These are phyloP conservation scores for Helminthosporium solani DNA, from an alignment of 2,329 filamentous ascomycete genomes.

Conservation along the genomic window DNA sequence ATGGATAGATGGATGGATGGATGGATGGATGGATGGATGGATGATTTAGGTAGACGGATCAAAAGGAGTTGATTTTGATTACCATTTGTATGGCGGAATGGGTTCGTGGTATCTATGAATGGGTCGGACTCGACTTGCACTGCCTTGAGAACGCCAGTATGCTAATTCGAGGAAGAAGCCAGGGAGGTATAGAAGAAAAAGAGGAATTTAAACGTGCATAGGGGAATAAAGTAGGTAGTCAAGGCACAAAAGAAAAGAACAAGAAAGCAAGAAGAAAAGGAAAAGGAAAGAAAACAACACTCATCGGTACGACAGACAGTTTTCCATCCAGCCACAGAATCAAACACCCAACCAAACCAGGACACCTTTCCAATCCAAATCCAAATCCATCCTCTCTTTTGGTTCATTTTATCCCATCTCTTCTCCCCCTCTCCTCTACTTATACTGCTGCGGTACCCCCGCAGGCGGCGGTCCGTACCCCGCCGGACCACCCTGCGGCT, in stretches of 20 bases:
- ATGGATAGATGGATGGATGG: background rate
- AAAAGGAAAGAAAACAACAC: background rate
- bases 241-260: background rate
- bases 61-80: too few species aligned
- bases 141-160: too few species aligned
- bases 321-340: too few species aligned
- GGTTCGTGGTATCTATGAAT: conserved; percentile 1
- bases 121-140: too few species aligned
- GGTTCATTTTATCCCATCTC: background rate
- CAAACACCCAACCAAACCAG: background rate
- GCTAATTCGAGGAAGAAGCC: too few species aligned
- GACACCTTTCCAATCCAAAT: background rate
- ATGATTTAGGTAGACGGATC: too few species aligned
- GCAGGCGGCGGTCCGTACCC: conserved; percentile 16
- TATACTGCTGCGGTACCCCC: conserved; percentile 24
- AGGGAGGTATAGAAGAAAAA: too few species aligned
- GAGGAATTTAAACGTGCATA: too few species aligned
- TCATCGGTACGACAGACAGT: too few species aligned
- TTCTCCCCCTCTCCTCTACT: conserved; percentile 18
- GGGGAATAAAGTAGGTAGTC: background rate
- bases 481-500: background rate
- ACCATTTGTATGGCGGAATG: too few species aligned
- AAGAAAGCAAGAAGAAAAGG: background rate
- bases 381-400: background rate
- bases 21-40: too few species aligned